Evolutionary conservation across 73 alveolate genomes (phyloP).

Genomic region (Paramecium bursaria): DNA sequence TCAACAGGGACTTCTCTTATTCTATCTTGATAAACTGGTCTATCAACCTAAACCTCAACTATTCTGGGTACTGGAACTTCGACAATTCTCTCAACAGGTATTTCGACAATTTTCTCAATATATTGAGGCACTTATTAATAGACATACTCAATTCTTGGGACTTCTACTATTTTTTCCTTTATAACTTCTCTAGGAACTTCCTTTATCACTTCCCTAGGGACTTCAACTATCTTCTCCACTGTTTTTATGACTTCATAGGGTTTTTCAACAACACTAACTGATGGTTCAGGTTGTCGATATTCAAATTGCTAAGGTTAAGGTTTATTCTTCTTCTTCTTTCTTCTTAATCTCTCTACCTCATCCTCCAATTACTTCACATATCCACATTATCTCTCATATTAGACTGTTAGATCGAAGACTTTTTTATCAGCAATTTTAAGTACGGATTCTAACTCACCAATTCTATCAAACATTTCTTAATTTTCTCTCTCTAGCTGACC

Average conservation of each 20-base stretch:
- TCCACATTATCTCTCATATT: slow-evolving; percentile 42
- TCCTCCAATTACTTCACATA: slow-evolving; percentile 51
- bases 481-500: slow-evolving; percentile 36
- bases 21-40: slow-evolving; percentile 14
- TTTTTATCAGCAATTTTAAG: slow-evolving; percentile 57
- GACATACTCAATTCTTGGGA: slow-evolving; percentile 57
- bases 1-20: slow-evolving; percentile 16
- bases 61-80: slow-evolving; percentile 48
- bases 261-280: slow-evolving; percentile 30
- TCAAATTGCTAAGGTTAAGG: slow-evolving; percentile 8
- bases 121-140: slow-evolving; percentile 54
- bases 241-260: slow-evolving; percentile 23
- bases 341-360: slow-evolving; percentile 55
- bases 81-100: neutral
- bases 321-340: slow-evolving; percentile 48
- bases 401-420: slow-evolving; percentile 55
- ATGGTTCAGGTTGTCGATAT: too few relatives aligned
- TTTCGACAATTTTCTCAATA: slow-evolving; percentile 12
- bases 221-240: slow-evolving; percentile 16
- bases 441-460: slow-evolving; percentile 46
- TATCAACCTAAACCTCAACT: neutral
- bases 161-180: slow-evolving; percentile 52
- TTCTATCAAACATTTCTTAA: slow-evolving; percentile 58
- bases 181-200: slow-evolving; percentile 44
- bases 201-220: neutral